Evolutionary conservation across 805 yeast species (phyloP).

Genomic region (Saccharomycopsis oosterbeekiorum): DNA sequence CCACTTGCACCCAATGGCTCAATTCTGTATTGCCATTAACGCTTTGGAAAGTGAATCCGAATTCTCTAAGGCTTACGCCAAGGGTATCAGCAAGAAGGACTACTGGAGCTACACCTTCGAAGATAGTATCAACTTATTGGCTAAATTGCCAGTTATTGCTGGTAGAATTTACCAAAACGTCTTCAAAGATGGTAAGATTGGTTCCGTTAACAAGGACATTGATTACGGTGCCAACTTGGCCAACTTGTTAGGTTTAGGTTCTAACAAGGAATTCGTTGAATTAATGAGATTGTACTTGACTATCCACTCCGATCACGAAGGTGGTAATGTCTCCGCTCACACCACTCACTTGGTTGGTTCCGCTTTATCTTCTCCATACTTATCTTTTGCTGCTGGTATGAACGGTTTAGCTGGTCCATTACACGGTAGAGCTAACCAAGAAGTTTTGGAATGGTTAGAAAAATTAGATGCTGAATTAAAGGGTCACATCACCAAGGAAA

Average conservation of each 20-base stretch:
- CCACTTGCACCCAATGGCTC: conserved; percentile 82
- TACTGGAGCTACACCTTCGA: conserved; percentile 81
- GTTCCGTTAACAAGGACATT: conserved; percentile 36
- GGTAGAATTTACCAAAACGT: conserved; percentile 78
- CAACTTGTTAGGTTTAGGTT: conserved; percentile 49
- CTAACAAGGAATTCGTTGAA: conserved; percentile 61
- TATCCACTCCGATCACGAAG: conserved; percentile 83
- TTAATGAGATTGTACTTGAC: conserved; percentile 74
- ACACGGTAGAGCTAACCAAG: conserved; percentile 85
- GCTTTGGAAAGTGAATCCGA: conserved; percentile 77
- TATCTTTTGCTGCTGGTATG: conserved; percentile 72
- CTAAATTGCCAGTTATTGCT: conserved; percentile 74
- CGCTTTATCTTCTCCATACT: conserved; percentile 68
- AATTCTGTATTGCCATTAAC: conserved; percentile 72
- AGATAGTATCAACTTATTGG: conserved; percentile 70
- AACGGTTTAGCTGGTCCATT: conserved; percentile 83
- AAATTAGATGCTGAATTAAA: conserved; percentile 47
- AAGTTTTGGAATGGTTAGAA: conserved; percentile 72
- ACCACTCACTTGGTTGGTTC: conserved; percentile 82
- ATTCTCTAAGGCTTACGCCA: conserved; percentile 77
- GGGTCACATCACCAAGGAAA: conserved; percentile 59
- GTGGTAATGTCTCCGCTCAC: conserved; percentile 84
- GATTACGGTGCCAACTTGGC: conserved; percentile 62
- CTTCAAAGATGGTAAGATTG: conserved; percentile 69
- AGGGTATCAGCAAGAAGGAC: conserved; percentile 72